Conservation (phyloP, 164 flowering plant species). For the Santalum album region DNA sequence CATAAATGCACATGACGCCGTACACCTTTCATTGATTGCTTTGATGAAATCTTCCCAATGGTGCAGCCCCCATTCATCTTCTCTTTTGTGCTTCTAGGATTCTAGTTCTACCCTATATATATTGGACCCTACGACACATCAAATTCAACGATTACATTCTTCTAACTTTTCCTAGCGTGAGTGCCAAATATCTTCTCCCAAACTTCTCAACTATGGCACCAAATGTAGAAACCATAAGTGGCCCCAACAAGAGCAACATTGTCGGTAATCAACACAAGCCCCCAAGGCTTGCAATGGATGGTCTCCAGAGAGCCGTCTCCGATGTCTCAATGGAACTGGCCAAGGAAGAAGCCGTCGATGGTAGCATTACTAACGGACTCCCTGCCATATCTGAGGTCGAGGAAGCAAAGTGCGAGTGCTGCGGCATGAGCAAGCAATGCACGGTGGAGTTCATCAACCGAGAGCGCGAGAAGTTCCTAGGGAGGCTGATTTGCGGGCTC, state of each 20-base stretch:
- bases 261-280: too few relatives aligned
- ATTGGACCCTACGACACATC: too few relatives aligned
- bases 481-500: conserved; percentile 67
- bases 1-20: too few relatives aligned
- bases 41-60: too few relatives aligned
- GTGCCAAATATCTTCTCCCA: neutral
- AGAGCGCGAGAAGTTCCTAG: conserved; percentile 40
- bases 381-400: conserved; percentile 44
- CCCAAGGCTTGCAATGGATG: conserved; percentile 28
- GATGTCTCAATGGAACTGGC: conserved; percentile 30
- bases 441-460: conserved; percentile 50
- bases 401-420: conserved; percentile 77
- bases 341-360: too few relatives aligned
- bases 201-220: conserved; percentile 16
- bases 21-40: too few relatives aligned
- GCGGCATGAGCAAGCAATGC: conserved; percentile 75
- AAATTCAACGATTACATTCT: too few relatives aligned
- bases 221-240: conserved; percentile 5
- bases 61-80: too few relatives aligned
- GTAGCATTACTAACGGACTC: conserved; percentile 5
- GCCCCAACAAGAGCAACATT: neutral
- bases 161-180: too few relatives aligned
- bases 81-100: too few relatives aligned
- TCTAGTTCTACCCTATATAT: too few relatives aligned
- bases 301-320: conserved; percentile 30